Percentiles rank a stretch among this genome's conserved stretches.
These are phyloP conservation scores for Arctium lappa DNA, from an alignment of 129 eudicot species.

Conservation along the genomic window DNA sequence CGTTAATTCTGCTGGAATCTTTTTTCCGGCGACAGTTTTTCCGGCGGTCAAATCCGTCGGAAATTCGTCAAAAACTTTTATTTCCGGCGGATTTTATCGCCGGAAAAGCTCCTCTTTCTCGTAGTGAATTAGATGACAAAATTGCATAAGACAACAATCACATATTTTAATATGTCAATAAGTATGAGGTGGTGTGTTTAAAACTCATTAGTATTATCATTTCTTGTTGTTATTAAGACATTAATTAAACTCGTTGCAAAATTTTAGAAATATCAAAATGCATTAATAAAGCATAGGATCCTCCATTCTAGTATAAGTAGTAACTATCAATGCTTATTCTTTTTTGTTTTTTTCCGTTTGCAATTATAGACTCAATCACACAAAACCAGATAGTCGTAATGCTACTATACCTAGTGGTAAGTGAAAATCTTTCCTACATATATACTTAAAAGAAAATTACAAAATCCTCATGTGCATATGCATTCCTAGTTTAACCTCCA, in stretches of 20 bases:
- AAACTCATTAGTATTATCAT: neutral
- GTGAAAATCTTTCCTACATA: slow-evolving; percentile 14
- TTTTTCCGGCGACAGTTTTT: too few species aligned
- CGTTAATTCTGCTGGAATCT: too few species aligned
- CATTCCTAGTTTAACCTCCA: slow-evolving; percentile 3
- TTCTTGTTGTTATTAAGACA: neutral
- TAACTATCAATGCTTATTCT: neutral
- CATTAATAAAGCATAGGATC: slow-evolving; percentile 24
- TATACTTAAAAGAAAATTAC: slow-evolving; percentile 21
- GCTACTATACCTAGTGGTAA: neutral
- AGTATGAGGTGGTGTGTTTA: neutral
- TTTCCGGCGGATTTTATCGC: too few species aligned
- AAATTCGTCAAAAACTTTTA: too few species aligned
- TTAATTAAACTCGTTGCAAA: neutral
- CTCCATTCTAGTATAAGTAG: neutral
- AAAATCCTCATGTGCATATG: slow-evolving; percentile 18
- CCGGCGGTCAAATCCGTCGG: too few species aligned
- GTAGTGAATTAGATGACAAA: neutral
- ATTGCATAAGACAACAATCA: neutral
- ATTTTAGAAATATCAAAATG: neutral
- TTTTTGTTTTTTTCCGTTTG: slow-evolving; percentile 3
- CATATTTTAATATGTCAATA: neutral
- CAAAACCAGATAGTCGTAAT: neutral
- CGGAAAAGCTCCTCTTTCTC: too few species aligned
- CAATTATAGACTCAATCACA: neutral